Base-by-base conservation (phyloP, 805 yeast species). In the Lachancea nothofagi region DNA sequence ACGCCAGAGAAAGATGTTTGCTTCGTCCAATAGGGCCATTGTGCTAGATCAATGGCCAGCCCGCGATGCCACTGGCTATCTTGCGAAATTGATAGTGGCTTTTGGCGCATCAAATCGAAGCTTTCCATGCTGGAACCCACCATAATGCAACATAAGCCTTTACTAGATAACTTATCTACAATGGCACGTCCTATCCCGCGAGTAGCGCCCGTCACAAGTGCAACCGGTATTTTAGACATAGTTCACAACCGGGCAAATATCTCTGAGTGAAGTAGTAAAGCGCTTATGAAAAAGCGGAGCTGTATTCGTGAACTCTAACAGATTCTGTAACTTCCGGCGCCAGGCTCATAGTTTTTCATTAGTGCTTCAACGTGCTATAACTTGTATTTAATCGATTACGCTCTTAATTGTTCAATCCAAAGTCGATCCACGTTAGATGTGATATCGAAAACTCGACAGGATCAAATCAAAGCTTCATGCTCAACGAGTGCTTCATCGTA, bases 131-230 rank as follows among this genome's bases (percentile, higher is more conserved):
- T 45, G 4, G 61, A 51, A 1, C 60, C 63, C n/a, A 59, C 38
- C 10, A 48, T 43, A 3, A 59, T 32, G 33, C 61, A 55, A 29
- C 53, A 48, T 5, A 56, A 8, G 5, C 62, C 63, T 24, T 57
- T 42, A 2, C 34, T 30, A 0, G 57, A 45, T 6, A 66, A 44
- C 28, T 50, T 49, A 29, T 58, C 53, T 2, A 53, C 60, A 6
- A 68, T 46, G 1, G 53, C 56, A 13, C 55, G 54, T 5, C 74
- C 74, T 36, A 70, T 62, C 3, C 74, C 74, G 40, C 68, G 55
- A 17, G 69, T 65, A 15, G 69, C 69, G 10, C 75, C 74, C 2
- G 70, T 61, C n/a, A 69, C 46, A 3, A 69, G 49, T 2, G 63
- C 62, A 5, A 58, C 59, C 1, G 59, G 57, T 12, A 38, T 28